Percentiles rank a stretch among this genome's conserved stretches.
phyloP scores from a whole-genome alignment of 257 asterid species.

The Solanum microdontum region DNA sequence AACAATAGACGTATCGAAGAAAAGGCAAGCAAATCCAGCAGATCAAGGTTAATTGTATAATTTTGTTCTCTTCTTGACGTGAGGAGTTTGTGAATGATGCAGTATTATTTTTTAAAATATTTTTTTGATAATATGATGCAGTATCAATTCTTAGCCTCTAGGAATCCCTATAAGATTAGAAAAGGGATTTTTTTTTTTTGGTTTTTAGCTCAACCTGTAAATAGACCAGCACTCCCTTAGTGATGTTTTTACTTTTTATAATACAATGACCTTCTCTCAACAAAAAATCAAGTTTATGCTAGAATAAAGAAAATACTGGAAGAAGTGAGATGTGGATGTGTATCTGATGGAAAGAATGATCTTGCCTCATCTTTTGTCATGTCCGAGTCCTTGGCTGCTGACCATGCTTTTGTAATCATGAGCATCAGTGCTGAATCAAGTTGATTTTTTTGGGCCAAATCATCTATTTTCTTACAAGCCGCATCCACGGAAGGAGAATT shows the following conservation, averaged over 20 bases:
- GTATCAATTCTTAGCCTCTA: not conserved
- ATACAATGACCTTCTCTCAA: not conserved
- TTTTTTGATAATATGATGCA: not conserved
- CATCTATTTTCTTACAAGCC: slow-evolving; percentile 85
- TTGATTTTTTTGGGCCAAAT: slow-evolving; percentile 72
- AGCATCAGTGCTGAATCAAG: slow-evolving; percentile 83
- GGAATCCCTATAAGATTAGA: not conserved
- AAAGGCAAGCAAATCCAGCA: not conserved
- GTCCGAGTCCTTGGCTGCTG: slow-evolving; percentile 84
- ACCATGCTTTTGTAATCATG: slow-evolving; percentile 92
- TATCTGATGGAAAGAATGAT: not conserved
- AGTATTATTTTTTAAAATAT: not conserved
- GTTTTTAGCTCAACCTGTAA: not conserved
- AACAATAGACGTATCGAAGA: not conserved
- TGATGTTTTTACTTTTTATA: not conserved
- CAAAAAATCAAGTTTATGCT: not conserved
- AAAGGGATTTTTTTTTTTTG: not conserved
- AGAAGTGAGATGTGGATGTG: not conserved
- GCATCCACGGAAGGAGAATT: slow-evolving; percentile 82
- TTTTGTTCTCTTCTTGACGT: not conserved
- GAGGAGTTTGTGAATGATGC: not conserved
- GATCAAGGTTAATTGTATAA: not conserved
- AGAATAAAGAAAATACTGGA: not conserved
- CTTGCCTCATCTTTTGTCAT: slow-evolving; percentile 79
- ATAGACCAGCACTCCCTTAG: not conserved